Evolutionary conservation across 2,329 filamentous ascomycete genomes (phyloP).

Genomic region (Didymella arachidicola): DNA sequence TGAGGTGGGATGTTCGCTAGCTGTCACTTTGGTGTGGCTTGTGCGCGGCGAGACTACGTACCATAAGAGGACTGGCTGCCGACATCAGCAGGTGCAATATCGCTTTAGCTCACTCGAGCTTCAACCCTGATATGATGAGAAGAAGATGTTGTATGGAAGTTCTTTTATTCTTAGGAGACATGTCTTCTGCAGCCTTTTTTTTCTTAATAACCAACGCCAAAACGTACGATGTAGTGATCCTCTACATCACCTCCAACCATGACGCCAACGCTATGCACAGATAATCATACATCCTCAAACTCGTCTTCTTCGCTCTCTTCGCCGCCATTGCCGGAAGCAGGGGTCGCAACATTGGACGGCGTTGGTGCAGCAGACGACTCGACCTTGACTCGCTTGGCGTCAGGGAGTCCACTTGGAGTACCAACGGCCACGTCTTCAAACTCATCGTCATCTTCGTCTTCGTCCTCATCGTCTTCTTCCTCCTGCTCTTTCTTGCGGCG

Average conservation of each 20-base stretch:
- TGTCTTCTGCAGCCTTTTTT: neutral
- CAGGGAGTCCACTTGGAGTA: constrained; percentile 41
- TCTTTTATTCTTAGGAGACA: neutral
- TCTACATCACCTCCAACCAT: constrained; percentile 6
- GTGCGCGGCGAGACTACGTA: constrained; percentile 9
- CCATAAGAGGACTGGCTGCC: neutral
- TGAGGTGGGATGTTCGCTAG: constrained; percentile 45
- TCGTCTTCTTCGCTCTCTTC: constrained; percentile 58
- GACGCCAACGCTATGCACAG: constrained; percentile 45
- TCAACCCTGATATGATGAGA: neutral
- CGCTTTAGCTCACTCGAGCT: neutral
- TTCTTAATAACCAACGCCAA: constrained; percentile 20
- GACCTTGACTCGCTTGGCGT: constrained; percentile 68
- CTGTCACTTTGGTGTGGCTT: constrained; percentile 23
- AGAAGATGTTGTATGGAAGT: neutral
- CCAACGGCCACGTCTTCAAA: constrained; percentile 50
- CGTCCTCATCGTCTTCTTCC: constrained; percentile 50
- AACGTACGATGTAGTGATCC: constrained; percentile 3
- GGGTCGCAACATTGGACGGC: constrained; percentile 41
- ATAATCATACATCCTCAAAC: constrained; percentile 55
- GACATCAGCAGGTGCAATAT: neutral
- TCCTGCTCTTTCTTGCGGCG: constrained; percentile 55
- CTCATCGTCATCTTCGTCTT: constrained; percentile 59
- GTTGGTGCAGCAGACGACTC: constrained; percentile 56
- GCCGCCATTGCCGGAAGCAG: constrained; percentile 54